These are phyloP conservation scores for Rhodotorula sp. DNA, from an alignment of 1,284 basidiomycete species.

Conservation along the genomic window DNA sequence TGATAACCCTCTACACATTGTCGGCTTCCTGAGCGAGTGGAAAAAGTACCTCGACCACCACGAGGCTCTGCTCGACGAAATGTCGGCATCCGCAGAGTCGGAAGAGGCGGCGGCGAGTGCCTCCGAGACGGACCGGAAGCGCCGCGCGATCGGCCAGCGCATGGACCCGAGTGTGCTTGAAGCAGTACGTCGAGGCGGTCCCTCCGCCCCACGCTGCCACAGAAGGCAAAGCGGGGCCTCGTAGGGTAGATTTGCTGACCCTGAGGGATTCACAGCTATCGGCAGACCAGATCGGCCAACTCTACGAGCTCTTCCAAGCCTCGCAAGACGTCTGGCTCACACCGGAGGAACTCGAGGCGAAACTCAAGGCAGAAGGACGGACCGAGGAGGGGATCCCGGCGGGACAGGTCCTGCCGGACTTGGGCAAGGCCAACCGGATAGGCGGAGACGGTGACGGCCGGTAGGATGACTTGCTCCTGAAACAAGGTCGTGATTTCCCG, in stretches of 20 bases:
- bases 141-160: constrained; percentile 57
- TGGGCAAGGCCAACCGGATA: constrained; percentile 17
- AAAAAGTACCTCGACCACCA: constrained; percentile 73
- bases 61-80: constrained; percentile 49
- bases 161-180: constrained; percentile 74
- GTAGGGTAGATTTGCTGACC: too few species aligned
- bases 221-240: neutral
- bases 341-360: constrained; percentile 17
- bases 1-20: constrained; percentile 80
- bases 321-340: constrained; percentile 59
- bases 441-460: neutral
- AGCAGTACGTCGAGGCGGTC: constrained; percentile 57
- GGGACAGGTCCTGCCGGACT: constrained; percentile 22
- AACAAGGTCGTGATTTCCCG: neutral
- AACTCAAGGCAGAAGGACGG: constrained; percentile 6
- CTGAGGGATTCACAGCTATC: too few species aligned
- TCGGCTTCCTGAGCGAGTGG: constrained; percentile 91
- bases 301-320: constrained; percentile 88
- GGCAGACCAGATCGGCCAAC: constrained; percentile 82
- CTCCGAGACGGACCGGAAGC: constrained; percentile 10
- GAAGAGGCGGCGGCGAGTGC: constrained; percentile 53
- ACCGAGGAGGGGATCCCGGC: constrained; percentile 22
- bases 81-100: constrained; percentile 51
- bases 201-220: neutral
- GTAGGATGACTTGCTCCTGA: neutral